phyloP scores from a whole-genome alignment of 768 basidiomycete species.

The Russula dissimulans region DNA sequence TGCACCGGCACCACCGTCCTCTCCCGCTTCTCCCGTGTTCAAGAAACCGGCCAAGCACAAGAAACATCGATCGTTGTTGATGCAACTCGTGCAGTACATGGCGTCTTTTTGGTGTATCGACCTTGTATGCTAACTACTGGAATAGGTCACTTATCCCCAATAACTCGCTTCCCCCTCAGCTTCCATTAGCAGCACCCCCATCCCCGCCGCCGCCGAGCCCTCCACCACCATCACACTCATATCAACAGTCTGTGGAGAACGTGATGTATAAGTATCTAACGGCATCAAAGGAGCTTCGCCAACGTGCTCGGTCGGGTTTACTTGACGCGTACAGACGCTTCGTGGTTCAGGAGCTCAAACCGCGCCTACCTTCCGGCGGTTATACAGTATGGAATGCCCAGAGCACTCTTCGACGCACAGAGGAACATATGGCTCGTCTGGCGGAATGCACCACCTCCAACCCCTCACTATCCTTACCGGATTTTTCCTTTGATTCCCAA shows the following conservation, averaged over 20 bases:
- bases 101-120: slow-evolving; percentile 17
- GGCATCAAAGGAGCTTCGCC: slow-evolving; percentile 38
- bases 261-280: slow-evolving; percentile 11
- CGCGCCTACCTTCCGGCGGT: slow-evolving; percentile 28
- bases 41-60: slow-evolving; percentile 44
- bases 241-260: slow-evolving; percentile 11
- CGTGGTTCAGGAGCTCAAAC: slow-evolving; percentile 44
- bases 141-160: slow-evolving; percentile 16
- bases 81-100: slow-evolving; percentile 53
- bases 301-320: slow-evolving; percentile 55
- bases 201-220: slow-evolving; percentile 17
- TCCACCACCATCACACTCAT: slow-evolving; percentile 11
- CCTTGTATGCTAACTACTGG: slow-evolving; percentile 1
- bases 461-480: slow-evolving; percentile 2
- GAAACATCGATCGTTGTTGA: slow-evolving; percentile 61
- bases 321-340: slow-evolving; percentile 59
- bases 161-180: background rate
- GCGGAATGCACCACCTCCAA: slow-evolving; percentile 17
- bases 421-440: slow-evolving; percentile 25
- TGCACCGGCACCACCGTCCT: slow-evolving; percentile 6
- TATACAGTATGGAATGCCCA: slow-evolving; percentile 49
- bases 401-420: slow-evolving; percentile 42
- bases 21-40: slow-evolving; percentile 22
- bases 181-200: background rate
- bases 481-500: slow-evolving; percentile 9